Percentiles rank a stretch among this genome's conserved stretches.
Evolutionary conservation across 1,284 basidiomycete genomes (phyloP).

Genomic region (Papiliotrema nemorosa): DNA sequence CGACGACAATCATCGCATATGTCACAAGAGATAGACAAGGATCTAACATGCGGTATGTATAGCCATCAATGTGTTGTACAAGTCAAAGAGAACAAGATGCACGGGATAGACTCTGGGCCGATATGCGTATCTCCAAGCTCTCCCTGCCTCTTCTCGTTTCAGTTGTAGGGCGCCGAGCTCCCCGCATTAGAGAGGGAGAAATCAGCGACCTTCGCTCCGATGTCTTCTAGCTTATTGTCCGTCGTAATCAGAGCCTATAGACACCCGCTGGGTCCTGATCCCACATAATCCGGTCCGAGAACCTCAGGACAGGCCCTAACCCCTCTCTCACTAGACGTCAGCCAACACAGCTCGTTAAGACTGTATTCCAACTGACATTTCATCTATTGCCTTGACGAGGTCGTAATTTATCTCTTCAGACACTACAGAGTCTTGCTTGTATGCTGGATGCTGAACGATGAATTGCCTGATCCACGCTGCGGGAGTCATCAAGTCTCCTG

Average conservation of each 20-base stretch:
- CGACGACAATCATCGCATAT: too few relatives aligned
- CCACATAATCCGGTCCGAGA: conserved; percentile 50
- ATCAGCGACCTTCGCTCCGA: too few relatives aligned
- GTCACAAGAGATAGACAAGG: too few relatives aligned
- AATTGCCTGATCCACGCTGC: conserved; percentile 93
- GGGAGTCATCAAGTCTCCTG: conserved; percentile 79
- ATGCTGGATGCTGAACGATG: conserved; percentile 80
- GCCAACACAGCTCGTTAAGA: background rate
- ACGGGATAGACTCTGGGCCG: too few relatives aligned
- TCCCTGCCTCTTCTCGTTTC: too few relatives aligned
- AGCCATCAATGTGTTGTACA: too few relatives aligned
- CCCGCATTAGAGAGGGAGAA: too few relatives aligned
- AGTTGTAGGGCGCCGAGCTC: too few relatives aligned
- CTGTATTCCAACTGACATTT: conserved; percentile 60
- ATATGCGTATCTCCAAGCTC: too few relatives aligned
- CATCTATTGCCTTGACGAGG: conserved; percentile 82
- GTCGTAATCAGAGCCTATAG: conserved; percentile 8
- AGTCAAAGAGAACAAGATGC: too few relatives aligned
- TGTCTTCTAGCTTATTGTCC: too few relatives aligned
- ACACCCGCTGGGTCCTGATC: conserved; percentile 36
- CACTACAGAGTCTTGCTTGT: conserved; percentile 87
- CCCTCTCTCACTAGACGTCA: conserved; percentile 61
- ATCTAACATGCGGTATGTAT: too few relatives aligned
- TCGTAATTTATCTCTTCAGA: conserved; percentile 92
- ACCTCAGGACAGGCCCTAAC: conserved; percentile 62